phyloP scores from a whole-genome alignment of 352 stramenopile species.

The Phytopythium sindhum region DNA sequence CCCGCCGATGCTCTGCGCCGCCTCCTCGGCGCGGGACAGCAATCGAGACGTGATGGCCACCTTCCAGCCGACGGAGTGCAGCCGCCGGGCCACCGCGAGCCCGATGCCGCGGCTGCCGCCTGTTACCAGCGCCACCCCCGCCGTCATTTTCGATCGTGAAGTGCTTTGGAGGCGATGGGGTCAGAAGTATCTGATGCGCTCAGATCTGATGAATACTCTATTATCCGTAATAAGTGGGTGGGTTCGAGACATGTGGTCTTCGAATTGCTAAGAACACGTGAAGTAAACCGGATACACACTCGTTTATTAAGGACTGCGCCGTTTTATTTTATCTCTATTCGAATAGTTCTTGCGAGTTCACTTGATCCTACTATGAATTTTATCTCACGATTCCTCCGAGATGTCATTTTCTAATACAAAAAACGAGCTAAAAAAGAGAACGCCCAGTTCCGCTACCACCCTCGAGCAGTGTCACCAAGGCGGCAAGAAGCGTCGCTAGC shows the following conservation, averaged over 20 bases:
- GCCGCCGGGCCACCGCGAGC: constrained; percentile 62
- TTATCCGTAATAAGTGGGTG: neutral
- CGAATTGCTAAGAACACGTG: too few species aligned
- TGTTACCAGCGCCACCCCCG: constrained; percentile 60
- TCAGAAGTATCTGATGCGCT: neutral
- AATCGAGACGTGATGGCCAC: constrained; percentile 72
- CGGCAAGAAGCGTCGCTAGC: neutral
- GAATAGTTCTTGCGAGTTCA: neutral
- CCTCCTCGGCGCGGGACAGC: constrained; percentile 45
- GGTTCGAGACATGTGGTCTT: neutral
- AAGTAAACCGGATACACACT: neutral
- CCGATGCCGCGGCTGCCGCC: constrained; percentile 79
- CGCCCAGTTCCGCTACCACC: neutral
- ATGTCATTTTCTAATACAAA: neutral
- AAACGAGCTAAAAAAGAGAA: neutral
- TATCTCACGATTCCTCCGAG: too few species aligned
- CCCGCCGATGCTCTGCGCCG: constrained; percentile 37
- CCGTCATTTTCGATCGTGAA: neutral
- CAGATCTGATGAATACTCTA: neutral
- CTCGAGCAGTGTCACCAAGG: neutral
- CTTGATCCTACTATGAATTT: neutral
- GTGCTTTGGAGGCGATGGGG: neutral
- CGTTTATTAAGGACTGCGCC: neutral
- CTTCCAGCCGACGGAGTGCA: constrained; percentile 58
- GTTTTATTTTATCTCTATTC: neutral